Base-by-base conservation (phyloP, 23 red algal species). In the Gracilaria domingensis region DNA sequence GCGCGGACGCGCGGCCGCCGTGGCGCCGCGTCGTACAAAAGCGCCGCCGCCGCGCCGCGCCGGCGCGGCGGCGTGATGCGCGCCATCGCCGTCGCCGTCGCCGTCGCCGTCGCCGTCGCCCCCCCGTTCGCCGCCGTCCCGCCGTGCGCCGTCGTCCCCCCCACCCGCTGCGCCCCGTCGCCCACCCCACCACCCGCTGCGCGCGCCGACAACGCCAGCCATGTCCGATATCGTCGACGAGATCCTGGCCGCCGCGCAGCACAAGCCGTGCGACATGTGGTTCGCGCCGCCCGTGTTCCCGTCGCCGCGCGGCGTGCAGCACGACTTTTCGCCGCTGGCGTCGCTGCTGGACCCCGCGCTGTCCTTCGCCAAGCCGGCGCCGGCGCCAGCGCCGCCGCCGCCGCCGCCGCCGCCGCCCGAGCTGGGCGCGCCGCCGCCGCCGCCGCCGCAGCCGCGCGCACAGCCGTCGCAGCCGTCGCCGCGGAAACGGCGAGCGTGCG, bases 141-240 rank as follows among this genome's bases (percentile, higher is more conserved):
- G n/a, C n/a, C n/a, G n/a, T n/a, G n/a, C n/a, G n/a, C n/a, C n/a
- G n/a, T n/a, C n/a, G n/a, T n/a, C n/a, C n/a, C n/a, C n/a, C n/a
- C n/a, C n/a, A n/a, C n/a, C n/a, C n/a, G n/a, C n/a, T n/a, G 21
- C 61, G n/a, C 29, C 61, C 61, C 21, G 55, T 37, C 57, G 26
- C 81, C 62, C 38, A 9, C 58, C 55, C 56, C 26, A 13, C 62
- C 12, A 12, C 33, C 56, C 34, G 12, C 79, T 12, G n/a, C 39
- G 6, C 57, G 29, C 81, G 9, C 42, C 81, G 11, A 13, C 57
- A 23, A 18, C 58, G 14, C 59, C 82, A 34, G 18, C 60, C 24
- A 83, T 83, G 80, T 34, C 80, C 28, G 80, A 83, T 37, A 83
- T 83, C 26, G 57, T 83, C n/a, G 80, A 83, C 80, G 80, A 83